Conservation (phyloP, 108 stramenopile species). For the Chaetoceros tenuissimus region DNA sequence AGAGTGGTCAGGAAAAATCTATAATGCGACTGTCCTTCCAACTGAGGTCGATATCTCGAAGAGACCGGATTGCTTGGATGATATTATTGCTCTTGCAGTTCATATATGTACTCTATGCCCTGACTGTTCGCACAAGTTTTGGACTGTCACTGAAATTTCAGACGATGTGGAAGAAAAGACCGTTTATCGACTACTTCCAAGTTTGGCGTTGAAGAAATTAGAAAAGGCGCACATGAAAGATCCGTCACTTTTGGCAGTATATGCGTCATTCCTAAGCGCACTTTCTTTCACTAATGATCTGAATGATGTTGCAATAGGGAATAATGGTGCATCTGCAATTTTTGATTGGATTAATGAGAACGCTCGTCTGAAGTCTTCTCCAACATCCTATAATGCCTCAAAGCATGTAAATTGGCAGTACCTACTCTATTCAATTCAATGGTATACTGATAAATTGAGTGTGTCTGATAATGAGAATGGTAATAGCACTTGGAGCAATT, state of each 20-base stretch:
- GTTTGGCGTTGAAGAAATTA: constrained; percentile 38
- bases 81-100: constrained; percentile 62
- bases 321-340: constrained; percentile 41
- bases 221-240: constrained; percentile 37
- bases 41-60: constrained; percentile 56
- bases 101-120: constrained; percentile 46
- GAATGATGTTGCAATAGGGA: constrained; percentile 7
- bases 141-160: constrained; percentile 25
- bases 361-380: neutral
- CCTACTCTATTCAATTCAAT: constrained; percentile 37
- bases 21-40: constrained; percentile 29
- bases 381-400: constrained; percentile 11
- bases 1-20: constrained; percentile 35
- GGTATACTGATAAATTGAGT: constrained; percentile 61
- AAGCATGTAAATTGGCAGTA: constrained; percentile 30
- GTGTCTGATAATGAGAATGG: constrained; percentile 11
- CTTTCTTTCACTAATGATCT: constrained; percentile 29
- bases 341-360: constrained; percentile 7
- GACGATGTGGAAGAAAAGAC: constrained; percentile 8
- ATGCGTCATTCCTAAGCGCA: constrained; percentile 60
- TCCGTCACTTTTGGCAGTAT: constrained; percentile 38
- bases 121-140: constrained; percentile 49
- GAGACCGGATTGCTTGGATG: constrained; percentile 80
- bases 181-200: constrained; percentile 23
- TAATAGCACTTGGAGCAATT: constrained; percentile 10